Evolutionary conservation across 1,139 yeast species (phyloP).

Genomic region (Blastobotrys persicus): DNA sequence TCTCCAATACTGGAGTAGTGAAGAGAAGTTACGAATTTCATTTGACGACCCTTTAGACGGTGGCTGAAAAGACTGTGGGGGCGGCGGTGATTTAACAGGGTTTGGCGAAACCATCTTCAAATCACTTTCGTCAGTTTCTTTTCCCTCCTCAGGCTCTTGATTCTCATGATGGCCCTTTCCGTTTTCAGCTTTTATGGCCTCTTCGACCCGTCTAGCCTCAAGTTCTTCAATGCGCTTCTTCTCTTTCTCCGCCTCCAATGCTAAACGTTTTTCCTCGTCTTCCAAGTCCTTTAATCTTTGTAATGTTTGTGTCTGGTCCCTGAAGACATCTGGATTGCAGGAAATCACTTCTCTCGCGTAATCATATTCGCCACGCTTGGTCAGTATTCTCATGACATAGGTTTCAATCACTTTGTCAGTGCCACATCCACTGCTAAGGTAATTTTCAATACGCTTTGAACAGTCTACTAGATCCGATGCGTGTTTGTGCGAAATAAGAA

Average conservation of each 20-base stretch:
- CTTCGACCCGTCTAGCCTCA: slow-evolving; percentile 17
- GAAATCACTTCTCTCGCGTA: slow-evolving; percentile 26
- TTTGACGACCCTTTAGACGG: slow-evolving; percentile 7
- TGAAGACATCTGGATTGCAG: slow-evolving; percentile 31
- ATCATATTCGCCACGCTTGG: slow-evolving; percentile 25
- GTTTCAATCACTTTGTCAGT: slow-evolving; percentile 22
- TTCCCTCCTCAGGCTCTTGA: slow-evolving; percentile 35
- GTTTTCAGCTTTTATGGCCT: slow-evolving; percentile 27
- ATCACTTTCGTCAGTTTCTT: slow-evolving; percentile 32
- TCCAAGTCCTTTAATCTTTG: slow-evolving; percentile 8
- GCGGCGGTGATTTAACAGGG: background rate
- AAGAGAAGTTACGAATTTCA: slow-evolving; percentile 8
- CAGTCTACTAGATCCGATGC: slow-evolving; percentile 18
- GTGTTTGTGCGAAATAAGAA: slow-evolving; percentile 21
- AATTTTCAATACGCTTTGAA: slow-evolving; percentile 21
- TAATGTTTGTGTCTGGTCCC: slow-evolving; percentile 7
- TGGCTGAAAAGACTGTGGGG: slow-evolving; percentile 15
- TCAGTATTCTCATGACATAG: slow-evolving; percentile 26
- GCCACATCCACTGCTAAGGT: slow-evolving; percentile 20
- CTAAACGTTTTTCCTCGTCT: slow-evolving; percentile 7
- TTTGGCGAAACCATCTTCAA: background rate
- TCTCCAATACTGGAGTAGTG: slow-evolving; percentile 18
- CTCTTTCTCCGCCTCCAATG: slow-evolving; percentile 11
- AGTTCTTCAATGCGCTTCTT: slow-evolving; percentile 23
- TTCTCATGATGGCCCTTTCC: slow-evolving; percentile 29